Evolutionary conservation across 2,329 filamentous ascomycete species (phyloP).

Genomic region (Cercospora citrullina): DNA sequence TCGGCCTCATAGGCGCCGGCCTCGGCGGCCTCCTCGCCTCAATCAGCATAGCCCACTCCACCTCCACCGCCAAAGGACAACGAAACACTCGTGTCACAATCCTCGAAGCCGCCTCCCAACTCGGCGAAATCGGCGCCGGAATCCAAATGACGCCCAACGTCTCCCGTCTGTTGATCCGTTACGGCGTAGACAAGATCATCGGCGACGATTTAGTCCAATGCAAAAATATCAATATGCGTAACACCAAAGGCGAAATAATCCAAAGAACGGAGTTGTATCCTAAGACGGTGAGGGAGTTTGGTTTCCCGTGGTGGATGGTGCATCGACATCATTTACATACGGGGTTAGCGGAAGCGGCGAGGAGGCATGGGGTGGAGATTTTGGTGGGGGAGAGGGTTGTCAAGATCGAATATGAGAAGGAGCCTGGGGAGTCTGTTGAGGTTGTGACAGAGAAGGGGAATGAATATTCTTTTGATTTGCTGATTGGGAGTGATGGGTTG

Average conservation of each 20-base stretch:
- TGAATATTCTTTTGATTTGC: constrained; percentile 27
- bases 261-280: constrained; percentile 30
- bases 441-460: constrained; percentile 35
- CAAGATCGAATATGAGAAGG: constrained; percentile 32
- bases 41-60: constrained; percentile 39
- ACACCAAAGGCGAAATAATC: constrained; percentile 39
- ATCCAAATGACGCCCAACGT: constrained; percentile 39
- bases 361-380: constrained; percentile 42
- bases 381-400: constrained; percentile 41
- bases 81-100: constrained; percentile 40
- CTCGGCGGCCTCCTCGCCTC: constrained; percentile 45
- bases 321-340: constrained; percentile 50
- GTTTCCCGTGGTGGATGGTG: constrained; percentile 49
- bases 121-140: constrained; percentile 40
- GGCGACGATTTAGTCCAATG: constrained; percentile 45
- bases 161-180: constrained; percentile 42
- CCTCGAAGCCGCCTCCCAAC: constrained; percentile 41
- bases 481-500: constrained; percentile 34
- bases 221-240: constrained; percentile 43
- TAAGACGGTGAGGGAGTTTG: constrained; percentile 35
- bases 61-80: constrained; percentile 13
- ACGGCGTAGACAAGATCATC: constrained; percentile 44
- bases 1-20: constrained; percentile 38
- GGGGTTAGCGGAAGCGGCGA: constrained; percentile 44
- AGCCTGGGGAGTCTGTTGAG: constrained; percentile 29